Conservation (phyloP, 129 eudicot species). For the Ambrosia trifida region DNA sequence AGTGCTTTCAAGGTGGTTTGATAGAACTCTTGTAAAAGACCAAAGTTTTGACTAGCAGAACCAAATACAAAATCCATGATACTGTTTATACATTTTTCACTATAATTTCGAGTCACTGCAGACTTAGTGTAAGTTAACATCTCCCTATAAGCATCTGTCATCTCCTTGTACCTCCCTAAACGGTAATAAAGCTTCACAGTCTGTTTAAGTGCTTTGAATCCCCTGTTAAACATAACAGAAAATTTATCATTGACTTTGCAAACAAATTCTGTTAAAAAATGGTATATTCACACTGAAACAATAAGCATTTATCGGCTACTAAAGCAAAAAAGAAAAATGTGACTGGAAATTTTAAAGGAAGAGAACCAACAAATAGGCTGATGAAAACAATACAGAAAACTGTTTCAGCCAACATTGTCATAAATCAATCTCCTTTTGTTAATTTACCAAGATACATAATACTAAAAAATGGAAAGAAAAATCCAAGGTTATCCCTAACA, state of each 20-base stretch:
- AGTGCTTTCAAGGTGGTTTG: slow-evolving; percentile 92
- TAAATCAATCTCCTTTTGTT: not conserved
- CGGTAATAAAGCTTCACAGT: slow-evolving; percentile 89
- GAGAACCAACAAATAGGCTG: too few species aligned
- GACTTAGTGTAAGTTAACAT: slow-evolving; percentile 92
- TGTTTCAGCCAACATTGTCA: too few species aligned
- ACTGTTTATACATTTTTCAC: slow-evolving; percentile 93
- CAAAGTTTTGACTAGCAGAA: slow-evolving; percentile 92
- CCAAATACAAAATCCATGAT: slow-evolving; percentile 98
- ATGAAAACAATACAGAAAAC: too few species aligned
- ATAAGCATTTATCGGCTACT: too few species aligned
- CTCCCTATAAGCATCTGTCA: slow-evolving; percentile 95
- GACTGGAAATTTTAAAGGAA: too few species aligned
- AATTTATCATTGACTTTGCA: slow-evolving; percentile 9
- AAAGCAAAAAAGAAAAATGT: too few species aligned
- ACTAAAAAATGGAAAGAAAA: not conserved
- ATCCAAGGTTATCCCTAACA: too few species aligned
- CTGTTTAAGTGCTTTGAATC: slow-evolving; percentile 93
- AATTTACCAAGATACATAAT: not conserved
- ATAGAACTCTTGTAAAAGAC: slow-evolving; percentile 83
- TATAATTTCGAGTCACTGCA: slow-evolving; percentile 88
- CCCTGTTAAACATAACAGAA: slow-evolving; percentile 50
- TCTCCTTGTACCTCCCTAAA: slow-evolving; percentile 87
- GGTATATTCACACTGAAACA: not conserved
- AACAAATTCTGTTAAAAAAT: not conserved